Evolutionary conservation across 345 rosid genomes (phyloP).

Genomic region (Crucihimalaya himalaica): DNA sequence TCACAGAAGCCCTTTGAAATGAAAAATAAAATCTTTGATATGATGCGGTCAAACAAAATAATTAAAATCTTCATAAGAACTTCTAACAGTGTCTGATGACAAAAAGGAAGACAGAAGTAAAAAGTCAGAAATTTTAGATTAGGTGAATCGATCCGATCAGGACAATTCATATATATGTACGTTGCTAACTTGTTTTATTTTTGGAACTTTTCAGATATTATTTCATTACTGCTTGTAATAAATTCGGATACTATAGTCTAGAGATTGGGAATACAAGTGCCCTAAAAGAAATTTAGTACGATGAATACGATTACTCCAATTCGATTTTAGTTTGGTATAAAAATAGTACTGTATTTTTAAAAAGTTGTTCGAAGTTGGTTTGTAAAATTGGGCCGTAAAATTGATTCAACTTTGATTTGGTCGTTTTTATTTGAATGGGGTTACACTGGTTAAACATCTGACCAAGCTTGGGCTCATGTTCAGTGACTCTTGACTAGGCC

Average conservation of each 20-base stretch:
- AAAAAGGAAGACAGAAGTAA: too few species aligned
- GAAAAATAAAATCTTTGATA: not conserved
- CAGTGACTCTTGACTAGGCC: not conserved
- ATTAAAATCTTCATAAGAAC: not conserved
- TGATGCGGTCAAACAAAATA: not conserved
- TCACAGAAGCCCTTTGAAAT: not conserved
- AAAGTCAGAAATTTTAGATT: slow-evolving; percentile 3
- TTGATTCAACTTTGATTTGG: not conserved
- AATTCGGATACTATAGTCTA: too few species aligned
- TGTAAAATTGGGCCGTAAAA: not conserved
- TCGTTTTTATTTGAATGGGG: not conserved
- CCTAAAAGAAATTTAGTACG: too few species aligned
- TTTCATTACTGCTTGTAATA: not conserved
- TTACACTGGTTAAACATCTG: not conserved
- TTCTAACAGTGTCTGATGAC: too few species aligned
- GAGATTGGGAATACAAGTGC: too few species aligned
- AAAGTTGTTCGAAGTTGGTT: not conserved
- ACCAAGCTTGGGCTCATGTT: not conserved
- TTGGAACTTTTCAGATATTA: slow-evolving; percentile 8
- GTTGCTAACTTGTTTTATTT: slow-evolving; percentile 4
- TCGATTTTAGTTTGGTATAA: too few species aligned
- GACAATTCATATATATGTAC: not conserved
- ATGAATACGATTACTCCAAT: too few species aligned
- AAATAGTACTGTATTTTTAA: too few species aligned
- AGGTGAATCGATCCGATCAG: slow-evolving; percentile 12